Percentiles rank a stretch among this genome's conserved stretches.
These are phyloP conservation scores for Amesomyces nigricolor DNA, from an alignment of 2,329 filamentous ascomycete species.

Conservation along the genomic window DNA sequence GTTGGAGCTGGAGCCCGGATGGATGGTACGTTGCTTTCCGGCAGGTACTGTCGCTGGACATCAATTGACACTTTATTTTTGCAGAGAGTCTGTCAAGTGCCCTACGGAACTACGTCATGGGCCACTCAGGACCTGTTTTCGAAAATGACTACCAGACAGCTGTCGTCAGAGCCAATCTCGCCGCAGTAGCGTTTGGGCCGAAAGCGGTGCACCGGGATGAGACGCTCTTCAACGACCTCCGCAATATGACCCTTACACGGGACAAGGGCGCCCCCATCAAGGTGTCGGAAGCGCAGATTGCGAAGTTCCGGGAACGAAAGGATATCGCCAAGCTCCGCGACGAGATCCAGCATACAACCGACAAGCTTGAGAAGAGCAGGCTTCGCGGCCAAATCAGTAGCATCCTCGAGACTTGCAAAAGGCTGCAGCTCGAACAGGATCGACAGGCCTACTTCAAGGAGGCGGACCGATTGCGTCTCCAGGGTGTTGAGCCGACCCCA, in stretches of 20 bases:
- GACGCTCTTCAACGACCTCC: conserved; percentile 14
- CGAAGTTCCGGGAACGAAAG: conserved; percentile 13
- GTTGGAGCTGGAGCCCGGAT: conserved; percentile 14
- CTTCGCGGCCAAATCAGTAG: conserved; percentile 9
- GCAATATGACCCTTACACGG: conserved; percentile 13
- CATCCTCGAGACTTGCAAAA: conserved; percentile 10
- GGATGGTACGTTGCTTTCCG: conserved; percentile 13
- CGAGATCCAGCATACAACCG: conserved; percentile 5
- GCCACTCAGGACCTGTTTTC: conserved; percentile 11
- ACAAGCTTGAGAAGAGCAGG: conserved; percentile 12
- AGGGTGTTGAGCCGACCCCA: conserved; percentile 10
- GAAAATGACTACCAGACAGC: conserved; percentile 12
- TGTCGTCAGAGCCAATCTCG: conserved; percentile 12
- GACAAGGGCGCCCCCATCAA: conserved; percentile 12
- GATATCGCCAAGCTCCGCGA: conserved; percentile 10
- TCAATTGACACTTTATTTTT: conserved; percentile 5
- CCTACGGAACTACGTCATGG: conserved; percentile 15
- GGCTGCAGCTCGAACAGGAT: conserved; percentile 12
- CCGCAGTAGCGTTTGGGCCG: conserved; percentile 7
- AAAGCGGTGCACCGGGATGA: conserved; percentile 11
- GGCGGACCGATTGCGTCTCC: conserved; percentile 12
- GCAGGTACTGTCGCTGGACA: not conserved
- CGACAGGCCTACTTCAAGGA: conserved; percentile 16
- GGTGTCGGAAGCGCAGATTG: conserved; percentile 12
- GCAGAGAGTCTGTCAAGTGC: conserved; percentile 11